phyloP scores from a whole-genome alignment of 352 stramenopile species.

The Pythium folliculosum region DNA sequence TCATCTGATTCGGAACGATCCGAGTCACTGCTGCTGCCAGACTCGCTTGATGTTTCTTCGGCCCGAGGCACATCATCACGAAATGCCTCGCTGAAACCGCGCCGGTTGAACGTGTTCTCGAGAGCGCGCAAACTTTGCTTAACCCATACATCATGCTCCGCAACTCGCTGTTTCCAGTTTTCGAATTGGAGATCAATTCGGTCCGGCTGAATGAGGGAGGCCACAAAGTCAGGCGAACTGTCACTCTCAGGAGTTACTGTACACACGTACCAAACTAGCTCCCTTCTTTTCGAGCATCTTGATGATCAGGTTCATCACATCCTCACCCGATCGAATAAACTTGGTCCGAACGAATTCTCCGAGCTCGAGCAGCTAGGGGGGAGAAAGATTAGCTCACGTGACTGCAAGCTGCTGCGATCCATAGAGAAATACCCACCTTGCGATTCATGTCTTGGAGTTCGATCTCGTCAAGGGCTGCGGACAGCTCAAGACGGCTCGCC shows the following conservation, averaged over 20 bases:
- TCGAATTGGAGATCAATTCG: conserved; percentile 40
- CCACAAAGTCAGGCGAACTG: not conserved
- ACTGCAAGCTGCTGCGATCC: not conserved
- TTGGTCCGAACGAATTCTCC: conserved; percentile 46
- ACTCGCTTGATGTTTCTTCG: conserved; percentile 13
- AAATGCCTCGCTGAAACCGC: conserved; percentile 22
- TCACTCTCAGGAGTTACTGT: not conserved
- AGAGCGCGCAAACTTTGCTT: conserved; percentile 35
- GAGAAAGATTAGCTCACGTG: not conserved
- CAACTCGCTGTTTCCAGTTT: conserved; percentile 44
- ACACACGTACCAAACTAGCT: conserved; percentile 38
- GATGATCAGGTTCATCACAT: conserved; percentile 73
- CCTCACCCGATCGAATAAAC: conserved; percentile 63
- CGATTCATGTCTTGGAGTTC: conserved; percentile 35
- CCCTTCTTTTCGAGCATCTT: conserved; percentile 42
- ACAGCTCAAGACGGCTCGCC: conserved; percentile 28
- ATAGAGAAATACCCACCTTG: not conserved
- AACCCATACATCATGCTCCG: conserved; percentile 59
- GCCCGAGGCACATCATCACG: not conserved
- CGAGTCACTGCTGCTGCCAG: not conserved
- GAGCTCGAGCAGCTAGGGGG: conserved; percentile 5
- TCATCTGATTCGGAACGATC: conserved; percentile 12
- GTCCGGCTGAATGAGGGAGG: conserved; percentile 24
- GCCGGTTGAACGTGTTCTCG: conserved; percentile 34
- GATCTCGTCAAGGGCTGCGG: conserved; percentile 25